phyloP scores from a whole-genome alignment of 2,329 filamentous ascomycete species.

The Leptographium flavum region DNA sequence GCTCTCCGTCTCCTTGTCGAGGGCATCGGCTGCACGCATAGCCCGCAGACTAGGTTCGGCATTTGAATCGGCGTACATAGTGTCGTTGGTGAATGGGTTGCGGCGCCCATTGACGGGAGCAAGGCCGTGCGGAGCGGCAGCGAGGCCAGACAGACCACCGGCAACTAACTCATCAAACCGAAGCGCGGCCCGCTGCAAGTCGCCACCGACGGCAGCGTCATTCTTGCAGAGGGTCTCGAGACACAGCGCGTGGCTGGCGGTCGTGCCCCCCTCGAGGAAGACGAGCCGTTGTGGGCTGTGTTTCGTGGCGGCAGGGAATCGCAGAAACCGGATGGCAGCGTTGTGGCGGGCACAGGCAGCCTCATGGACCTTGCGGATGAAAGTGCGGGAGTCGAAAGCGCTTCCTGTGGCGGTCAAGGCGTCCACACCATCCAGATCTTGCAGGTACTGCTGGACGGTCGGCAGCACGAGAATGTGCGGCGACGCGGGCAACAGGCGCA shows the following conservation, averaged over 20 bases:
- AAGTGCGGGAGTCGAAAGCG: conserved; percentile 21
- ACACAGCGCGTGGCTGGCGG: conserved; percentile 38
- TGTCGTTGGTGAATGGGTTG: background rate
- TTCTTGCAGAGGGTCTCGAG: conserved; percentile 38
- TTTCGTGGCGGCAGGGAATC: conserved; percentile 21
- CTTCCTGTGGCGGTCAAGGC: conserved; percentile 13
- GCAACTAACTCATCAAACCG: conserved; percentile 37
- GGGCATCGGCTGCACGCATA: conserved; percentile 44
- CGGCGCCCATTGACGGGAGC: background rate
- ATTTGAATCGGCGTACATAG: conserved; percentile 6
- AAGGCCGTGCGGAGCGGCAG: background rate
- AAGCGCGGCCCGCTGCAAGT: conserved; percentile 32
- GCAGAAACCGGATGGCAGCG: conserved; percentile 36
- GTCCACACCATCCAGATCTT: conserved; percentile 19
- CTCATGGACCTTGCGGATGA: conserved; percentile 35
- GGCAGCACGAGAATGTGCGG: conserved; percentile 44
- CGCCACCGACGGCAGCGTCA: conserved; percentile 27
- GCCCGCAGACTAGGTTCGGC: conserved; percentile 37
- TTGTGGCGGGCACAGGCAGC: conserved; percentile 32
- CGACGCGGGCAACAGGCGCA: conserved; percentile 44
- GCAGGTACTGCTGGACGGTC: conserved; percentile 31
- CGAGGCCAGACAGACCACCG: conserved; percentile 29
- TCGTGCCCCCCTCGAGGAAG: conserved; percentile 45
- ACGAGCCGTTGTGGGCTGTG: conserved; percentile 32
- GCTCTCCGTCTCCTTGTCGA: conserved; percentile 39